phyloP scores from a whole-genome alignment of 768 basidiomycete genomes.

The Lactarius akahatsu region DNA sequence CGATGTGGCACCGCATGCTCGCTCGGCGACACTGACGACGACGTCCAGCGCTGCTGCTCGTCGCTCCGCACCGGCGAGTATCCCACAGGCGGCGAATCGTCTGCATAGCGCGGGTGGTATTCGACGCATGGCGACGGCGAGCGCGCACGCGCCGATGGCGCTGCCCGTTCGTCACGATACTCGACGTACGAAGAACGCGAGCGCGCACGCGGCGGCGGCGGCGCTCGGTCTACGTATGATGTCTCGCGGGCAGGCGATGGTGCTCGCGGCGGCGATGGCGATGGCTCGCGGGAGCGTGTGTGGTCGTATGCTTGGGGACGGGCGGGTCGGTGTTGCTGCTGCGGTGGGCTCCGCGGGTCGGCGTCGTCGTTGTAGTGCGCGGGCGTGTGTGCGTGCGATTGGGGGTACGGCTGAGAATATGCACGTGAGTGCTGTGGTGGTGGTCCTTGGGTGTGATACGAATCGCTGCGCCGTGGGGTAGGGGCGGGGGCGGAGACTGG shows the following conservation, averaged over 20 bases:
- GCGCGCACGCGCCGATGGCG: neutral
- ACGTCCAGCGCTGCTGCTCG: neutral
- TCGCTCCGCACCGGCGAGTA: constrained; percentile 3
- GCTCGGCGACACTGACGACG: neutral
- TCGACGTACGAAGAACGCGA: neutral
- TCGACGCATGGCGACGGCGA: neutral
- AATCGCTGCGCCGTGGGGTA: neutral
- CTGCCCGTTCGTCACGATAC: neutral
- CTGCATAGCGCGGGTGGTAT: neutral
- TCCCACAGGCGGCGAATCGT: neutral
- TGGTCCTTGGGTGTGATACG: constrained; percentile 13
- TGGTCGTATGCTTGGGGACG: constrained; percentile 5
- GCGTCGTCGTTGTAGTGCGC: neutral
- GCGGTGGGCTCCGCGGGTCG: neutral
- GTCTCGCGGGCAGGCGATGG: neutral
- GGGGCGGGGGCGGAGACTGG: too few relatives aligned
- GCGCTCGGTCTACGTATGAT: neutral
- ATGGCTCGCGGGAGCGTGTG: neutral
- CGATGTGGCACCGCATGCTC: neutral
- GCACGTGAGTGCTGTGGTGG: constrained; percentile 5
- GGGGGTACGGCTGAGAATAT: neutral
- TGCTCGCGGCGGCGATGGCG: neutral
- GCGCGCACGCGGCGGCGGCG: neutral
- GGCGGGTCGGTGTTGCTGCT: neutral
- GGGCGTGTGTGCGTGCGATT: neutral